These are phyloP conservation scores for Pythium plurisporium DNA, from an alignment of 352 stramenopile genomes.

Conservation along the genomic window DNA sequence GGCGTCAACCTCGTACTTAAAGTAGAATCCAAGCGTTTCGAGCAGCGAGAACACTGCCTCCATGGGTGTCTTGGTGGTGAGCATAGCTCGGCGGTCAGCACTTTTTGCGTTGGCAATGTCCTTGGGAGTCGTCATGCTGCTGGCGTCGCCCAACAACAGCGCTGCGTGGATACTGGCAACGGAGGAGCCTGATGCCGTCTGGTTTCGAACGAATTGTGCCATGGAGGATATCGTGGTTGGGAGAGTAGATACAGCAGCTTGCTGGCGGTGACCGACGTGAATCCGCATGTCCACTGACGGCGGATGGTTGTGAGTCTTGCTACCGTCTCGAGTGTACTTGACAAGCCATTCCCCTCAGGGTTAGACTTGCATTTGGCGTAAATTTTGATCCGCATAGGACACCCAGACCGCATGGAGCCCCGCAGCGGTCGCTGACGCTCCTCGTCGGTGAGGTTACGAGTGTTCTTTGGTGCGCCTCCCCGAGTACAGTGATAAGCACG, in stretches of 20 bases:
- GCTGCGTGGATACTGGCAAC: background rate
- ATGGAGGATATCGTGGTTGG: background rate
- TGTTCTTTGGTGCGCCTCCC: background rate
- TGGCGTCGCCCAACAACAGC: background rate
- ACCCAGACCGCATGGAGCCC: background rate
- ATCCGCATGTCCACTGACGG: background rate
- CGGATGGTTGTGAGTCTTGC: background rate
- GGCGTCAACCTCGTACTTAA: background rate
- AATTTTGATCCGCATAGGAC: background rate
- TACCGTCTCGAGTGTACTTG: background rate
- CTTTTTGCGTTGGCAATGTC: background rate
- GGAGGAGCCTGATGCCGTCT: background rate
- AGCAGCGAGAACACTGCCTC: background rate
- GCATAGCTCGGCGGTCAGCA: background rate
- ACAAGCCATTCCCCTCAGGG: background rate
- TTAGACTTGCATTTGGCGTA: background rate
- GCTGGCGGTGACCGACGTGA: background rate
- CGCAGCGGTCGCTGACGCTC: background rate
- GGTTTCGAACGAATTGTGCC: background rate
- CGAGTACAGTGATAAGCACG: background rate
- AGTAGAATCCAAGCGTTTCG: background rate
- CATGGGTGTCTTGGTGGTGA: background rate
- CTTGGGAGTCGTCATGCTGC: background rate
- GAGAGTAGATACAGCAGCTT: background rate
- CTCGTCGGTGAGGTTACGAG: background rate